A percentile compares a stretch with the other conserved stretches of the same genome.
phyloP scores from a whole-genome alignment of 1,284 basidiomycete species.

The Papiliotrema terrestris region DNA sequence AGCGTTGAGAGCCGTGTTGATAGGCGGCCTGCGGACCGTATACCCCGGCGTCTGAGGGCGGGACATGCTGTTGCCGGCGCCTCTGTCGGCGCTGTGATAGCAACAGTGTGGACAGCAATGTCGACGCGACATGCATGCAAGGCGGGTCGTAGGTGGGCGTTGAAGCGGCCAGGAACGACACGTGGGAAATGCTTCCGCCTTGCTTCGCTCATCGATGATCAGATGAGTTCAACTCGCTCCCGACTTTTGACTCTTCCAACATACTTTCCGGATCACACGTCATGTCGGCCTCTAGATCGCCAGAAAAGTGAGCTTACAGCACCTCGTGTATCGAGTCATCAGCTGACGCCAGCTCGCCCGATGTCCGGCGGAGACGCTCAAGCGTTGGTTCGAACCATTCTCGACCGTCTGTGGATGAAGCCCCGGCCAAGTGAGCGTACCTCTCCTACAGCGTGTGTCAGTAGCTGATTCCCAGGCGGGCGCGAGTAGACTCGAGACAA shows the following conservation, averaged over 20 bases:
- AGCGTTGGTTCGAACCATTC: slow-evolving; percentile 10
- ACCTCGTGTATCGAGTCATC: too few relatives aligned
- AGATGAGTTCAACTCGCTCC: too few relatives aligned
- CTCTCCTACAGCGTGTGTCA: neutral
- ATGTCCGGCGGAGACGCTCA: slow-evolving; percentile 1
- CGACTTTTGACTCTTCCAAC: neutral
- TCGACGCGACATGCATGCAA: too few relatives aligned
- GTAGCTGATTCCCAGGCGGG: slow-evolving; percentile 25
- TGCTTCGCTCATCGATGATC: too few relatives aligned
- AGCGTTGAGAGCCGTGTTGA: slow-evolving; percentile 1
- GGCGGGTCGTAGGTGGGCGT: too few relatives aligned
- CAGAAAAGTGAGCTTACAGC: neutral
- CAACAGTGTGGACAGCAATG: too few relatives aligned
- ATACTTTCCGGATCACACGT: neutral
- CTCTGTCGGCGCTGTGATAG: too few relatives aligned
- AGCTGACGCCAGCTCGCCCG: neutral
- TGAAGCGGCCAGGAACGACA: too few relatives aligned
- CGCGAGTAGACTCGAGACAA: slow-evolving; percentile 23
- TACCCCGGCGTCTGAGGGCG: slow-evolving; percentile 20
- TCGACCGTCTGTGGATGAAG: slow-evolving; percentile 21
- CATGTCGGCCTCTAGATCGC: slow-evolving; percentile 1
- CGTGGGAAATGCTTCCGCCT: too few relatives aligned
- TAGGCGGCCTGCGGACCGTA: slow-evolving; percentile 9
- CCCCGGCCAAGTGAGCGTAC: slow-evolving; percentile 22
- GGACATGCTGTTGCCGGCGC: slow-evolving; percentile 16